phyloP scores from a whole-genome alignment of 2,329 filamentous ascomycete species.

The Aspergillus novofumigatus region DNA sequence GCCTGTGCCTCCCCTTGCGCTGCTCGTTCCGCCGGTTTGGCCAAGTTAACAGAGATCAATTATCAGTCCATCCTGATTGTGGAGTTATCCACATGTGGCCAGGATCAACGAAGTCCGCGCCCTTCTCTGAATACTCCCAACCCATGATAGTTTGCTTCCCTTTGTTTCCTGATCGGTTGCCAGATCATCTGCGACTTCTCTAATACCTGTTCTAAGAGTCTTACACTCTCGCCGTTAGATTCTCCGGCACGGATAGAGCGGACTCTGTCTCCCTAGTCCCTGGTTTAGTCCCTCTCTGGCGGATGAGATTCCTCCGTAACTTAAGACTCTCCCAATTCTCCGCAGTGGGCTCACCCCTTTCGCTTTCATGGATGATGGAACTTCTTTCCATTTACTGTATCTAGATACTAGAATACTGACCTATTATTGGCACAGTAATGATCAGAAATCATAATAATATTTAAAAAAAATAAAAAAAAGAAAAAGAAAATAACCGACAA shows the following conservation, averaged over 20 bases:
- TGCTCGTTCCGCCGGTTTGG: neutral
- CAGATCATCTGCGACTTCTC: neutral
- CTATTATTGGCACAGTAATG: neutral
- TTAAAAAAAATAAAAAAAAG: neutral
- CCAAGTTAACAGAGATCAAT: neutral
- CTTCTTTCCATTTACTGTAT: neutral
- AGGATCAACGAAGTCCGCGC: neutral
- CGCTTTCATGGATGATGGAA: neutral
- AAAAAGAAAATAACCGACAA: neutral
- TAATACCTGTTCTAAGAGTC: neutral
- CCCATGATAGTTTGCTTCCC: neutral
- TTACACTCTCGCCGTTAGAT: neutral
- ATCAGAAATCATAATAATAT: neutral
- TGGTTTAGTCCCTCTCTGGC: neutral
- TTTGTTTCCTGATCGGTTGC: neutral
- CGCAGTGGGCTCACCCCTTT: neutral
- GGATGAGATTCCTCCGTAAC: neutral
- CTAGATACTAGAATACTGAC: too few species aligned
- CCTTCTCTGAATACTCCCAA: neutral
- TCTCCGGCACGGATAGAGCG: neutral
- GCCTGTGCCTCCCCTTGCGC: neutral
- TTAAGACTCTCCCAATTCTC: neutral
- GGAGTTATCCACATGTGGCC: neutral
- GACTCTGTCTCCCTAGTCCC: neutral
- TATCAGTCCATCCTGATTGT: neutral